Evolutionary conservation across 2,329 filamentous ascomycete genomes (phyloP).

Genomic region (Aspergillus latus): DNA sequence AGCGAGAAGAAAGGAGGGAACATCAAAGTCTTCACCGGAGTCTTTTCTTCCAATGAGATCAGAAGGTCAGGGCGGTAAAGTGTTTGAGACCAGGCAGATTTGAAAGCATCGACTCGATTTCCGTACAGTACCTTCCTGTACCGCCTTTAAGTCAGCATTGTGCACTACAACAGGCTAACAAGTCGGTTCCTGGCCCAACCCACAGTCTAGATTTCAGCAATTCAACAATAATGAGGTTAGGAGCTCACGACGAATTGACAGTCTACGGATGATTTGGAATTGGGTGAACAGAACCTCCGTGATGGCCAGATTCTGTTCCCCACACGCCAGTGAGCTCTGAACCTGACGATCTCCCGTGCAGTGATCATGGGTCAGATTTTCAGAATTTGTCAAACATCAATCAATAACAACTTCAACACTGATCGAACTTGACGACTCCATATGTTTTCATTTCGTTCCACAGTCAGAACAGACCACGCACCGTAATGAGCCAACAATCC

Average conservation of each 20-base stretch:
- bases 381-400: neutral
- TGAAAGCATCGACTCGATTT: neutral
- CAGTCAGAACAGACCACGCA: neutral
- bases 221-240: neutral
- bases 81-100: neutral
- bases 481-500: conserved; percentile 18
- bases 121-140: too few species aligned
- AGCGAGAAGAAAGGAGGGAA: neutral
- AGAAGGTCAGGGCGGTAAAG: neutral
- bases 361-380: neutral
- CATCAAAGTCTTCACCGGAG: neutral
- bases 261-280: neutral
- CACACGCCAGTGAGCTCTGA: conserved; percentile 1
- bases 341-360: conserved; percentile 15
- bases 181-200: neutral
- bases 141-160: too few species aligned
- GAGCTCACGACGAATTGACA: neutral
- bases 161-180: too few species aligned
- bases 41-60: neutral
- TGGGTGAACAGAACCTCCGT: neutral
- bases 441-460: too few species aligned
- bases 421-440: too few species aligned
- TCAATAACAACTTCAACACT: neutral
- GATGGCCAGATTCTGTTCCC: neutral
- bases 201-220: neutral